A percentile compares a stretch with the other conserved stretches of the same genome.
Evolutionary conservation across 257 asterid species (phyloP).

Genomic region (Primulina eburnea): DNA sequence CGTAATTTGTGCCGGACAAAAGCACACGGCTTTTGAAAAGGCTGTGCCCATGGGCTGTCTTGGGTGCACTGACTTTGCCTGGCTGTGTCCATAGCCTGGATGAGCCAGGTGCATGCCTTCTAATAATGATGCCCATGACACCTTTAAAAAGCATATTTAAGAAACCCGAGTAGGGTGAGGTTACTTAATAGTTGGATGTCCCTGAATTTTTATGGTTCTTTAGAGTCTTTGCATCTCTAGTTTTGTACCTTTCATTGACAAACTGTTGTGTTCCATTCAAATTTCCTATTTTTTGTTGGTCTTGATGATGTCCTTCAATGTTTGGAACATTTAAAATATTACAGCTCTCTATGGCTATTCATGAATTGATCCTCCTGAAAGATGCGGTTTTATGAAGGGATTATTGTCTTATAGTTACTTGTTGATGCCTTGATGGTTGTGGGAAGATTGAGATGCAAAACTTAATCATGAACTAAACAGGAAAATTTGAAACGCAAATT

Average conservation of each 20-base stretch:
- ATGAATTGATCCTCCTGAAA: not conserved
- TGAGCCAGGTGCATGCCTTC: too few species aligned
- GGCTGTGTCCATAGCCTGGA: too few species aligned
- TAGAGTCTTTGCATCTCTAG: not conserved
- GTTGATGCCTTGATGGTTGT: not conserved
- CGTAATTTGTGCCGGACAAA: not conserved
- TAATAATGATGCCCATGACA: too few species aligned
- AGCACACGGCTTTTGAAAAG: too few species aligned
- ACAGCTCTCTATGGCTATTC: too few species aligned
- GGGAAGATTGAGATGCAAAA: not conserved
- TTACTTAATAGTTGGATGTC: not conserved
- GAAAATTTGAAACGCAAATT: too few species aligned
- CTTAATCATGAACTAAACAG: not conserved
- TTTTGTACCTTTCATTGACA: not conserved
- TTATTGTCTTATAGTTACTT: not conserved
- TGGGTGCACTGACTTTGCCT: too few species aligned
- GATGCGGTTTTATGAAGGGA: not conserved
- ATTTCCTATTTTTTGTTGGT: not conserved
- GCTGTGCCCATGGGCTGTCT: not conserved
- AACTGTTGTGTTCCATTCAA: not conserved
- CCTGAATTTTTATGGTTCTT: not conserved
- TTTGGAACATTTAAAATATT: too few species aligned
- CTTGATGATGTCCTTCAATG: not conserved
- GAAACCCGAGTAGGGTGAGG: not conserved
- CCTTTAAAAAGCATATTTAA: too few species aligned